Evolutionary conservation across 805 yeast species (phyloP).

Genomic region (Wickerhamiella nectarea): DNA sequence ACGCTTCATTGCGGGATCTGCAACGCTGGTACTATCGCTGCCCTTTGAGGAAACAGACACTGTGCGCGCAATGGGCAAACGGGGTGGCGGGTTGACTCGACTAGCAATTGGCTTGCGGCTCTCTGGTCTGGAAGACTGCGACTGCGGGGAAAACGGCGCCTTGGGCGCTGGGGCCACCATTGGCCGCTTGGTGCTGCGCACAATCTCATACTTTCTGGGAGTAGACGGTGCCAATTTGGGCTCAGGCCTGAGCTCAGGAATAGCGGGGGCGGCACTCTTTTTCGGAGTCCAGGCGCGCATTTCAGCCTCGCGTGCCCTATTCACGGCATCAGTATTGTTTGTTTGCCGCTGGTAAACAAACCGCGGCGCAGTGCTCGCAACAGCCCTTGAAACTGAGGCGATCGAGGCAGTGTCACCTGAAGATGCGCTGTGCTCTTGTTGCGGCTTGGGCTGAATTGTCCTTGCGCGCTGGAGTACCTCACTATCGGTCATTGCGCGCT

Average conservation of each 20-base stretch:
- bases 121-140: too few species aligned
- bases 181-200: not conserved
- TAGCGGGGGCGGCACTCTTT: not conserved
- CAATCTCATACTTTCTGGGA: constrained; percentile 8
- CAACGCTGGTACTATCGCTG: constrained; percentile 1
- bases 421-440: too few species aligned
- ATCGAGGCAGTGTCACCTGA: not conserved
- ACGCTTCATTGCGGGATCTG: constrained; percentile 2
- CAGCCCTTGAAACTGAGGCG: not conserved
- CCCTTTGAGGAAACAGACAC: constrained; percentile 4
- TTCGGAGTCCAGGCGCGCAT: constrained; percentile 1
- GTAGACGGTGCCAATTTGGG: not conserved
- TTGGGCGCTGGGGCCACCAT: too few species aligned
- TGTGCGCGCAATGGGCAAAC: not conserved
- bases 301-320: constrained; percentile 5
- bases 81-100: too few species aligned
- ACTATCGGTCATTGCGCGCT: constrained; percentile 9
- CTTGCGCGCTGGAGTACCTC: constrained; percentile 6
- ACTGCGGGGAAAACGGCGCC: too few species aligned
- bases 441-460: too few species aligned
- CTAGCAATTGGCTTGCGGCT: too few species aligned
- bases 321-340: constrained; percentile 3
- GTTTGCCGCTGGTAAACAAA: not conserved
- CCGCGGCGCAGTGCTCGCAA: not conserved
- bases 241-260: not conserved